Percentiles rank a stretch among this genome's conserved stretches.
Evolutionary conservation across 306 rosid species (phyloP).

Genomic region (Dryas alaskensis): DNA sequence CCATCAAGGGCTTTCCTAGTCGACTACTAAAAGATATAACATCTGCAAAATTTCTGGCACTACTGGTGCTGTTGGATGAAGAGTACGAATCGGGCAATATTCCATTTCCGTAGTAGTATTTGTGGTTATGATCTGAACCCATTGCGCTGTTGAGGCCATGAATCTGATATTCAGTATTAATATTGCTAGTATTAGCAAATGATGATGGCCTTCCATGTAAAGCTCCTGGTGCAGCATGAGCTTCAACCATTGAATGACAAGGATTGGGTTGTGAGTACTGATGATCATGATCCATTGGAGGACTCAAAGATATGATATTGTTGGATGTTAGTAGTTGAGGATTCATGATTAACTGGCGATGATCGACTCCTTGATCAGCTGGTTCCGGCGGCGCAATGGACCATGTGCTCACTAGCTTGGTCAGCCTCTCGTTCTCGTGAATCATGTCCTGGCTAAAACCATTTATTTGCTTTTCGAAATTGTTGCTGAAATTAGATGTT

Average conservation of each 20-base stretch:
- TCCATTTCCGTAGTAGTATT: slow-evolving; percentile 34
- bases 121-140: slow-evolving; percentile 29
- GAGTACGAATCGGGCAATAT: slow-evolving; percentile 36
- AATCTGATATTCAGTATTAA: slow-evolving; percentile 42
- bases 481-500: slow-evolving; percentile 29
- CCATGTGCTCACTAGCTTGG: slow-evolving; percentile 78
- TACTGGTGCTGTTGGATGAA: slow-evolving; percentile 24
- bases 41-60: slow-evolving; percentile 53
- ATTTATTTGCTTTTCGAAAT: slow-evolving; percentile 48
- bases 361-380: too few species aligned
- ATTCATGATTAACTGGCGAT: too few species aligned
- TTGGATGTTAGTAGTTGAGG: too few species aligned
- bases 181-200: slow-evolving; percentile 1
- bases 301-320: too few species aligned
- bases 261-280: slow-evolving; percentile 26
- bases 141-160: slow-evolving; percentile 27
- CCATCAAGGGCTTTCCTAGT: slow-evolving; percentile 49
- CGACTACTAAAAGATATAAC: slow-evolving; percentile 58
- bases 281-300: slow-evolving; percentile 30
- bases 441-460: slow-evolving; percentile 14
- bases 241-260: too few species aligned
- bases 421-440: slow-evolving; percentile 51
- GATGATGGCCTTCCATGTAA: slow-evolving; percentile 28
- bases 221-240: too few species aligned
- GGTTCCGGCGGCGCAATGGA: slow-evolving; percentile 84